These are phyloP conservation scores for Salisapilia sapeloensis DNA, from an alignment of 352 stramenopile genomes.

Conservation along the genomic window DNA sequence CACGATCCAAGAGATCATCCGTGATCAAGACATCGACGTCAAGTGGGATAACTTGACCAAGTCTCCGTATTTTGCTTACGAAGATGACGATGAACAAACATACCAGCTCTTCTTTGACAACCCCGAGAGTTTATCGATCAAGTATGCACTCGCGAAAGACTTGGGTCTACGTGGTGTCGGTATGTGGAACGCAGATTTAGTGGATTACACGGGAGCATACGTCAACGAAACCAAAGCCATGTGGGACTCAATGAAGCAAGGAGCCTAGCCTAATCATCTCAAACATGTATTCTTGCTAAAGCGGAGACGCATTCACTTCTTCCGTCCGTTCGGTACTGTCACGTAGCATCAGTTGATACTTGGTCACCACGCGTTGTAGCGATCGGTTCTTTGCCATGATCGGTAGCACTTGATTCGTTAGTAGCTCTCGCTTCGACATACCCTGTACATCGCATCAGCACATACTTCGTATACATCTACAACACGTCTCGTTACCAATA, in stretches of 20 bases:
- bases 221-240: conserved; percentile 26
- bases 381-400: conserved; percentile 65
- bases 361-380: conserved; percentile 66
- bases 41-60: conserved; percentile 38
- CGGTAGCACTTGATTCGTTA: conserved; percentile 51
- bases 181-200: conserved; percentile 71
- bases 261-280: conserved; percentile 8
- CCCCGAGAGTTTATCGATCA: conserved; percentile 25
- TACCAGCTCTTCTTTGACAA: conserved; percentile 69
- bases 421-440: conserved; percentile 47
- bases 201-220: conserved; percentile 28
- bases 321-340: conserved; percentile 33
- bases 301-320: not conserved
- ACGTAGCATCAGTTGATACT: conserved; percentile 71
- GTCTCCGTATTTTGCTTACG: conserved; percentile 26
- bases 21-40: conserved; percentile 6
- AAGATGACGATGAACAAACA: conserved; percentile 1
- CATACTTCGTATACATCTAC: not conserved
- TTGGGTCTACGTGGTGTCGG: conserved; percentile 37
- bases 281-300: conserved; percentile 4
- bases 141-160: conserved; percentile 30
- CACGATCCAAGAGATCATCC: conserved; percentile 19
- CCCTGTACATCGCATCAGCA: conserved; percentile 16
- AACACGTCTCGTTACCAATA: too few species aligned
- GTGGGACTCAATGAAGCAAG: conserved; percentile 25